Evolutionary conservation across 164 flowering plant genomes (phyloP).

Genomic region (Litsea cubeba): DNA sequence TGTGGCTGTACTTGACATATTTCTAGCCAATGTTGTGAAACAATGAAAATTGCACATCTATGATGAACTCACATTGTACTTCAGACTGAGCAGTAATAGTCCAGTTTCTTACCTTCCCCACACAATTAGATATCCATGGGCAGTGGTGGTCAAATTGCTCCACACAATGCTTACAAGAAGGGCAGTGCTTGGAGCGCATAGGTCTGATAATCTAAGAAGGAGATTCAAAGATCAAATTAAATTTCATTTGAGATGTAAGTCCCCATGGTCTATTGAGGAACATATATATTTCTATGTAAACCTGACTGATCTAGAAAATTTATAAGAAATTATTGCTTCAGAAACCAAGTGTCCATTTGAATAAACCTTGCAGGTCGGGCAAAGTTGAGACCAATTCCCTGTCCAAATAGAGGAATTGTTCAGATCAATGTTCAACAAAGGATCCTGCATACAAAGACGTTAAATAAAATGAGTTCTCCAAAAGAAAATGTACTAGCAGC

Average conservation of each 20-base stretch:
- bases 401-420: constrained; percentile 57
- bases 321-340: background rate
- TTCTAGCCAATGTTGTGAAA: background rate
- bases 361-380: constrained; percentile 95
- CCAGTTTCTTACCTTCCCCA: constrained; percentile 77
- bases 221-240: background rate
- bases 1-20: no score
- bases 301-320: background rate
- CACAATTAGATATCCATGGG: constrained; percentile 99
- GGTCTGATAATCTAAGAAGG: constrained; percentile 79
- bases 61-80: background rate
- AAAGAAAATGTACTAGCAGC: background rate
- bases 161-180: constrained; percentile 78
- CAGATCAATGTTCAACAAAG: constrained; percentile 60
- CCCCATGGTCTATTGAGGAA: background rate
- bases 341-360: constrained; percentile 6
- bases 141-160: constrained; percentile 99
- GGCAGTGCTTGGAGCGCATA: constrained; percentile 94
- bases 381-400: constrained; percentile 96
- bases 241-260: constrained; percentile 1
- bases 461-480: background rate
- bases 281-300: background rate
- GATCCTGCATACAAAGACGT: constrained; percentile 51
- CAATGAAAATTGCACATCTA: background rate
- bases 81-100: background rate